Conservation (phyloP, 768 basidiomycete genomes). For the Aureoboletus auriporus region DNA sequence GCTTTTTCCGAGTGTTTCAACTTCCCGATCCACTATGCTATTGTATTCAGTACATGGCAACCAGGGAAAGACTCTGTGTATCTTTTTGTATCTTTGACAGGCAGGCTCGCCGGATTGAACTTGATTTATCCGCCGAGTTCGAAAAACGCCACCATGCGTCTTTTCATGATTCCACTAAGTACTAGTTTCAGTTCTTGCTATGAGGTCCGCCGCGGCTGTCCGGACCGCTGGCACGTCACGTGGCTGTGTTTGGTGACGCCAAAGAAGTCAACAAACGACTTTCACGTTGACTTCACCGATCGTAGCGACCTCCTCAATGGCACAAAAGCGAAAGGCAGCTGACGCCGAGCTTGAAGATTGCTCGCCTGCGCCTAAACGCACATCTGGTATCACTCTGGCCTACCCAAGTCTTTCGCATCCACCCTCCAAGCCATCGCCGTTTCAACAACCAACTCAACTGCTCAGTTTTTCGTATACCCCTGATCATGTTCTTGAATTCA, state of each 20-base stretch:
- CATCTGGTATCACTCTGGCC: slow-evolving; percentile 3
- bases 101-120: no score
- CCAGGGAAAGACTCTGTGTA: not conserved
- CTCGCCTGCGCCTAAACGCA: slow-evolving; percentile 3
- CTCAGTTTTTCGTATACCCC: slow-evolving; percentile 71
- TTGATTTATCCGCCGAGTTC: no score
- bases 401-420: slow-evolving; percentile 23
- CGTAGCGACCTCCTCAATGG: slow-evolving; percentile 12
- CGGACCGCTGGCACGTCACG: not conserved
- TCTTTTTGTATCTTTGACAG: no score
- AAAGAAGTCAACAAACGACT: slow-evolving; percentile 16
- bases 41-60: no score
- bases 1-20: not conserved
- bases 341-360: slow-evolving; percentile 12
- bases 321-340: slow-evolving; percentile 25
- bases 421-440: slow-evolving; percentile 35
- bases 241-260: slow-evolving; percentile 24
- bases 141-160: no score
- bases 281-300: not conserved
- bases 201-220: no score
- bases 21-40: not conserved
- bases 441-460: slow-evolving; percentile 68
- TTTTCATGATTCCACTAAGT: no score
- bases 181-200: no score
- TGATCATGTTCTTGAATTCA: slow-evolving; percentile 54